Percentiles rank a stretch among this genome's conserved stretches.
These are phyloP conservation scores for Clavariopsis aquatica DNA, from an alignment of 495 filamentous ascomycete species.

Conservation along the genomic window DNA sequence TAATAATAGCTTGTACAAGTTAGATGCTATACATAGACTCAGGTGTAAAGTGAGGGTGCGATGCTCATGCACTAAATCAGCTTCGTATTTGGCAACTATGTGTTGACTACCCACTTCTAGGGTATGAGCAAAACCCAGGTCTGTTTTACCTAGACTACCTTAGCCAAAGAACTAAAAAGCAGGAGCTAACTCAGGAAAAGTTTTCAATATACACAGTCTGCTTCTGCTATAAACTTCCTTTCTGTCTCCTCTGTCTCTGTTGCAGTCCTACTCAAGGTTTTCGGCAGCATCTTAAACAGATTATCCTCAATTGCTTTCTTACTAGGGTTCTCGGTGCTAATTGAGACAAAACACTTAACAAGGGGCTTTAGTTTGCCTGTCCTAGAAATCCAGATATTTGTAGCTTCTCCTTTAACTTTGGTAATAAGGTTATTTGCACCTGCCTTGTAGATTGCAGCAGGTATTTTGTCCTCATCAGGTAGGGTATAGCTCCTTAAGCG, in stretches of 20 bases:
- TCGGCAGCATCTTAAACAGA: conserved; percentile 21
- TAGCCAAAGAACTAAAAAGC: no score
- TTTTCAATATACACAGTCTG: conserved; percentile 33
- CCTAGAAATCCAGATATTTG: conserved; percentile 36
- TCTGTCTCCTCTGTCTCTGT: conserved; percentile 25
- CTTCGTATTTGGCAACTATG: no score
- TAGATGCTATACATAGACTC: no score
- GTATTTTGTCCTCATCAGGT: conserved; percentile 14
- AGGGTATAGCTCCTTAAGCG: conserved; percentile 47
- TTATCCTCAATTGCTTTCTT: conserved; percentile 2
- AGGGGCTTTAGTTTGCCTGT: conserved; percentile 43
- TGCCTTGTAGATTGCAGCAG: conserved; percentile 30
- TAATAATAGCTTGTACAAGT: no score
- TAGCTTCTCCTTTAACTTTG: conserved; percentile 41
- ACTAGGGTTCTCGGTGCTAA: conserved; percentile 21
- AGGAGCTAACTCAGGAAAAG: conserved; percentile 3
- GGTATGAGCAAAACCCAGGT: background rate
- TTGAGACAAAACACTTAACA: conserved; percentile 48
- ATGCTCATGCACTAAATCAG: no score
- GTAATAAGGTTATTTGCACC: conserved; percentile 38
- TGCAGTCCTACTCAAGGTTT: conserved; percentile 4
- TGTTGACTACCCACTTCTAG: no score
- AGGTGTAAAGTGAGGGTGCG: no score
- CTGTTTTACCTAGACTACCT: conserved; percentile 23
- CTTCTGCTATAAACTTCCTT: conserved; percentile 14